Evolutionary conservation across 805 yeast genomes (phyloP), one percentile per base, ranked within the genome.

Genomic region (Suhomyces vadensis): DNA sequence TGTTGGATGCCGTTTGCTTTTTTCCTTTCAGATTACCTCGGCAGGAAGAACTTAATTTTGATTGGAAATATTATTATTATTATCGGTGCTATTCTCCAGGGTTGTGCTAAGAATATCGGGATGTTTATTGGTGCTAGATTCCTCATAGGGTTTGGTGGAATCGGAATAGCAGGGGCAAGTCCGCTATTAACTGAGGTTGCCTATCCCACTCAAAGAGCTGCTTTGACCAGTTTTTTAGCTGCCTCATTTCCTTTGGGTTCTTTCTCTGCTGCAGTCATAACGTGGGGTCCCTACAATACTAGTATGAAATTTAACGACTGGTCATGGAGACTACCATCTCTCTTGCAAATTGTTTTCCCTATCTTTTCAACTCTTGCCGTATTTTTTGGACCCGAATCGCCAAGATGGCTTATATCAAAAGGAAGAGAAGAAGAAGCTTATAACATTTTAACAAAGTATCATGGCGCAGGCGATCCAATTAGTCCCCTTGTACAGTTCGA

Each of bases 241-340:
- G 61, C 69, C 14, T 65, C 68, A 11, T 67, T 65, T 37, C 70
- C 71, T 3, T 65, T 67, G 11, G 66, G 67, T 29, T 57, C 56
- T 41, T 47, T 56, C 44, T 51, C 55, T 45, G 58, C 61, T 3
- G 40, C 50, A 14, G 62, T 62, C 6, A 52, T 66, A 16, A 61
- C 63, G 35, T 66, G 61, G 50, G 69, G 62, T 13, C 56, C 65
- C 21, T 67, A 67, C 27, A 63, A 61, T 35, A 53, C 56, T 19
- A 31, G 35, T 13, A 31, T 31, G 35, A 31, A 17, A 31, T 31
- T 14, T 13, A 31, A 31, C 21, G 35, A 31, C 21, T 31, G 35
- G 35, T 53, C 65, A 43, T 70, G 71, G 65, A 55, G 71, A 48
- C 59, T 57, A 52, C 70, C 67, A 44, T 60, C 56, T 41, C 66